Base-by-base conservation (phyloP, 2,329 filamentous ascomycete genomes). In the Epichloe festucae region DNA sequence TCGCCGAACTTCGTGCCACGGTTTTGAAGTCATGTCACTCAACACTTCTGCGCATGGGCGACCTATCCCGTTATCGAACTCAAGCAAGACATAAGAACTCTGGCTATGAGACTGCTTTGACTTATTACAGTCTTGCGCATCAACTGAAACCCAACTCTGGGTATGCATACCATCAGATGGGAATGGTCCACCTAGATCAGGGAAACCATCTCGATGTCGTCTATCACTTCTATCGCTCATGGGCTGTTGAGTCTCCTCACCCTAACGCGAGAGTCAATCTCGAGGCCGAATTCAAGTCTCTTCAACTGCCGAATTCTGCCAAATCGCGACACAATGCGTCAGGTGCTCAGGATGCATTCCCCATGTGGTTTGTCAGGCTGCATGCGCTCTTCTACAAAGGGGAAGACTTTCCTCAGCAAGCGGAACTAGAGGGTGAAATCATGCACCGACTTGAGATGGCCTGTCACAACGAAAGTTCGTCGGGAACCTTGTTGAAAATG, bases 211-310 rank as follows among this genome's bases (percentile, higher is more conserved):
- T 97, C 48, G 81, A 89, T 55, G 84, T 89, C 10, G 84, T 94
- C 34, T 97, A 96, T 67, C 83, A 95, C 65, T 80, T 97, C 41
- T 93, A 95, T 63, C 84, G 90, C 56, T 84, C 90, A 15, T 76
- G 93, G 58, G 82, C 83, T 8, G 83, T 88, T 35, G 75, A 82
- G 49, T 74, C 83, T 41, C 88, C 89, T 4, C 84, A 93, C 62
- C 84, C 85, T 0, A 78, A 84, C 45, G 89, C 89, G 3, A 74
- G 77, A 52, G 71, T 74, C 17, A 97, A 97, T 61, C 74, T 98
- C 47, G 84, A 87, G 60, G 74, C 83, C 50, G 87, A 93, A 63
- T 90, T 95, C 63, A 78, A 73, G 56, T 67, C 74, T 12, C 67
- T 78, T n/a, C 65, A 71, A 43, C 68, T 68, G 52, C 62, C 69